Base-by-base conservation (phyloP, 2,329 filamentous ascomycete species). In the Xylariaceae sp. region DNA sequence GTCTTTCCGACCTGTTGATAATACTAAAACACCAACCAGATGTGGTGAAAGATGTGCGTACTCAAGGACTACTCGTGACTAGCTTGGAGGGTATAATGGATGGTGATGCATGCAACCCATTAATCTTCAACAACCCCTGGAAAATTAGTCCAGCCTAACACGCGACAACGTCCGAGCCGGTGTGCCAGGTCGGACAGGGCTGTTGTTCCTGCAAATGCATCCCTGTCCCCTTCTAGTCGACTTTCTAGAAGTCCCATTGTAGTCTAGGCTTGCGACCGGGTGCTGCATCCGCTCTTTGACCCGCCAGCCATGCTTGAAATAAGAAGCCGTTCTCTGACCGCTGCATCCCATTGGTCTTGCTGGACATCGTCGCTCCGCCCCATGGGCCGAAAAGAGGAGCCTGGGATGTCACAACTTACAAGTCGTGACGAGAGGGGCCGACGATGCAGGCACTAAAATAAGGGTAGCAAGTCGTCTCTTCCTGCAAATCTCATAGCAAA, bases 341-440 rank as follows among this genome's bases (percentile, higher is more conserved):
- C 27, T 53, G 45, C 48, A 29, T 49, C 44, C 33, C 27, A 49
- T 51, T 53, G 48, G 42, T 51, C 50, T 46, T 50, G 4, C n/a
- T n/a, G n/a, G n/a, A n/a, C n/a, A 16, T 8, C 25, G 25, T 44
- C 37, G 42, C 37, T 48, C 49, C 51, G 48, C 44, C 45, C 47
- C 48, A 45, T 37, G 34, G 48, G 39, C 48, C 34, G 40, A 42
- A n/a, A n/a, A n/a, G 48, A 49, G 43, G 48, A 47, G 48, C 44
- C 32, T 36, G 43, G 33, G 47, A 47, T n/a, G n/a, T n/a, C n/a
- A 42, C 29, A 42, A 32, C 23, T 36, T 44, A 48, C 38, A 32
- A 49, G 36, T 43, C 50, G 38, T 48, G 38, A 42, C 40, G 34
- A 49, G 51, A 49, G 51, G 44, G 45, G 45, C 49, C 37, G 45